These are phyloP conservation scores for Trypanosoma theileri DNA, from an alignment of 208 protist genomes.

Conservation along the genomic window DNA sequence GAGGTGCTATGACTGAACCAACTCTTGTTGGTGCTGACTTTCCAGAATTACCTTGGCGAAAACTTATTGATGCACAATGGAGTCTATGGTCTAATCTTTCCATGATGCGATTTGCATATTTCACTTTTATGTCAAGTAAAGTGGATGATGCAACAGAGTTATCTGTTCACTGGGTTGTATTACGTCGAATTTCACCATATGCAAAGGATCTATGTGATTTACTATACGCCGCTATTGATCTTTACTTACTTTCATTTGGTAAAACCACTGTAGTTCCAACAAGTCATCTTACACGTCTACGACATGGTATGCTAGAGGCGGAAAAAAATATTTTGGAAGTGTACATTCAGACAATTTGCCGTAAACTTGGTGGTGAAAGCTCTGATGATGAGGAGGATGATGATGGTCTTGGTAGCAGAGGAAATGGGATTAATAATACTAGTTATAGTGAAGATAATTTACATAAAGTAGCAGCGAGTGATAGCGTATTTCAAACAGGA, in stretches of 20 bases:
- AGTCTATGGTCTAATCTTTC: slow-evolving; percentile 69
- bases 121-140: slow-evolving; percentile 83
- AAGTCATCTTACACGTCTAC: slow-evolving; percentile 75
- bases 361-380: slow-evolving; percentile 59
- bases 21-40: slow-evolving; percentile 79
- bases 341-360: slow-evolving; percentile 83
- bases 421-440: slow-evolving; percentile 7
- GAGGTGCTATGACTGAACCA: slow-evolving; percentile 79
- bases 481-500: neutral
- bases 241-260: slow-evolving; percentile 77
- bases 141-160: slow-evolving; percentile 52
- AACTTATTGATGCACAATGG: slow-evolving; percentile 68
- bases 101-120: slow-evolving; percentile 89
- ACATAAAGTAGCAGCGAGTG: neutral
- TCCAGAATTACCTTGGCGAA: slow-evolving; percentile 70
- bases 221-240: slow-evolving; percentile 76
- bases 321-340: slow-evolving; percentile 72
- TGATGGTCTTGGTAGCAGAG: slow-evolving; percentile 19
- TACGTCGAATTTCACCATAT: slow-evolving; percentile 82
- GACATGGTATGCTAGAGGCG: slow-evolving; percentile 75
- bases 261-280: slow-evolving; percentile 78
- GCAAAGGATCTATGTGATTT: slow-evolving; percentile 82
- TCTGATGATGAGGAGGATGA: slow-evolving; percentile 34
- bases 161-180: slow-evolving; percentile 89
- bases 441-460: neutral